Base-by-base conservation (phyloP, 257 asterid genomes). In the Anisodus acutangulus region DNA sequence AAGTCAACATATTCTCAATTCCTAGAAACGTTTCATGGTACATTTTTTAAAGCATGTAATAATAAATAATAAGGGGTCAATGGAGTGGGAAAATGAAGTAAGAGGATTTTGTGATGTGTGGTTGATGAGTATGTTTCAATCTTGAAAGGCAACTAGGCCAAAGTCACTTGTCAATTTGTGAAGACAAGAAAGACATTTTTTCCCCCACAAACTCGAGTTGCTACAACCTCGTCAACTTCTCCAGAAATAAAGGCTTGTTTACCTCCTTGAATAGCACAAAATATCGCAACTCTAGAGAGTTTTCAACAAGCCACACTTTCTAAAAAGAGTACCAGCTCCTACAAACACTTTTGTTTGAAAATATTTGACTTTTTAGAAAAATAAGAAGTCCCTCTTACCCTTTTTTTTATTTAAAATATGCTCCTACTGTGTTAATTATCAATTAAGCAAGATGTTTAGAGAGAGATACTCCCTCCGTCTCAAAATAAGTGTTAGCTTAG, bases 201-300 rank as follows among this genome's bases (percentile, higher is more conserved):
- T 22, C 5, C 72, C 80, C 80, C 85, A 68, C 86, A 85, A 78
- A 78, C 87, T 87, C 82, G 62, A 82, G 83, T 81, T 79, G 89
- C 80, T 84, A 51, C 79, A 80, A 81, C 80, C 26, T 58, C 64
- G 64, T 49, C 54, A 78, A 66, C 79, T 49, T 63, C 35, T 70
- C 86, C 86, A 87, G n/a, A 84, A 78, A 84, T 85, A 81, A 78
- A 47, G 89, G 82, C 89, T 71, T 81, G 85, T 81, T 82, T 87
- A 82, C 35, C 88, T 83, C 85, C 89, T 80, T 37, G 85, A 86
- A 37, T 37, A 74, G 26, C 70, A 72, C 88, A 26, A n/a, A 85
- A 45, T 47, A 78, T 69, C 5, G 13, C 5, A 8, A 15, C 78
- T 16, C 31, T 69, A 16, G 53, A 37, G n/a, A 68, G 62, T 64